Evolutionary conservation across 2,329 filamentous ascomycete genomes (phyloP), one percentile per base, ranked within the genome.

Genomic region (Fusarium clavum): DNA sequence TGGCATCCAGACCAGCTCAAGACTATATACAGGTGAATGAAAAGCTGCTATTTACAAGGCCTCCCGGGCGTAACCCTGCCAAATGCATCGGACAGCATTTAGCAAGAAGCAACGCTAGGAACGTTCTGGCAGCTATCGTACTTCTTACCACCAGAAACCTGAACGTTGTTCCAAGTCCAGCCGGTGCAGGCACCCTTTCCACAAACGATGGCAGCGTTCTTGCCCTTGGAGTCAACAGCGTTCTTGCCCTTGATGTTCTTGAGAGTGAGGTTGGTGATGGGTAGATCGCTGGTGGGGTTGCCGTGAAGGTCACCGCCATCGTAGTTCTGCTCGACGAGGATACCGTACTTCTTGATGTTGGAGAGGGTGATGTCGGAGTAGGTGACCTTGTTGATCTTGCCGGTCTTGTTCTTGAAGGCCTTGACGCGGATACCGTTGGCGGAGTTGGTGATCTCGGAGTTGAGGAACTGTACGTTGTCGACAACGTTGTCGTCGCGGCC

Each of bases 131-230:
- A 79, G 56, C 69, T 73, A 22, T 58, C 61, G 20, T 76, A 77
- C 55, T 67, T 81, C 73, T 83, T 81, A 46, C 87, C 87, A 44
- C 87, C 87, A 22, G 83, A 84, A 45, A 88, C 79, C 29, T 68
- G 73, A 48, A 86, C 82, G 47, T 79, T 81, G n/a, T 73, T 79
- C 84, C 85, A 88, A 14, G 81, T 84, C 84, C 86, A 90, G 75
- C 81, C 77, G 25, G 80, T 79, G 25, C 84, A 86, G 3, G 74
- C 74, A 2, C 60, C 65, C 52, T 77, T 78, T 13, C 83, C 87
- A 61, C 87, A 89, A 11, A 87, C 82, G 63, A 89, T 85, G 66
- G 86, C 86, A 66, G 87, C 77, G 56, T 85, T 79, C 46, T 77
- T 81, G 6, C 74, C 83, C 3, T 66, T 73, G 24, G 75, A 70